phyloP scores from a whole-genome alignment of 805 yeast species.

The Nakazawaea ernobii region DNA sequence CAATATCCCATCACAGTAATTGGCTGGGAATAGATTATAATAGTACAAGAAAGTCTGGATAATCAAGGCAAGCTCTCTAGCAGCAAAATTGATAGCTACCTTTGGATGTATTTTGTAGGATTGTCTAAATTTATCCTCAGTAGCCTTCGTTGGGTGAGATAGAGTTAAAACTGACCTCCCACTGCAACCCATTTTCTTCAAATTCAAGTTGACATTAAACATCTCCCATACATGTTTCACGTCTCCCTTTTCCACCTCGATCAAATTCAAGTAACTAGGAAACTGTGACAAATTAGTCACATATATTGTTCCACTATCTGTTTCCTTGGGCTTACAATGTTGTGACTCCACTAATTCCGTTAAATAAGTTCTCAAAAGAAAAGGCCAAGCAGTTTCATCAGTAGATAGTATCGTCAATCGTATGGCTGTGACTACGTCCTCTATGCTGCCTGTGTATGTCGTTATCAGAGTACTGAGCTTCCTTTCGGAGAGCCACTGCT shows the following conservation, averaged over 20 bases:
- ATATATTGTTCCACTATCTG: conserved; percentile 56
- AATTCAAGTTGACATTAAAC: conserved; percentile 70
- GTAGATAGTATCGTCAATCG: conserved; percentile 50
- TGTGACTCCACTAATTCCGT: conserved; percentile 54
- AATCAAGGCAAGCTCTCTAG: conserved; percentile 64
- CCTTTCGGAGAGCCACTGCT: conserved; percentile 87
- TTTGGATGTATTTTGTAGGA: conserved; percentile 53
- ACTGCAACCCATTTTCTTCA: conserved; percentile 74
- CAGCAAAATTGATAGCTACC: conserved; percentile 60
- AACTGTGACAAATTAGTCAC: conserved; percentile 80
- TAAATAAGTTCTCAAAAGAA: conserved; percentile 51
- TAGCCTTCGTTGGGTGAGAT: conserved; percentile 68
- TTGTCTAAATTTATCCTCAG: conserved; percentile 75
- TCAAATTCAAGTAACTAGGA: conserved; percentile 66
- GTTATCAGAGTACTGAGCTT: conserved; percentile 63
- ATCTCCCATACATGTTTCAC: conserved; percentile 41
- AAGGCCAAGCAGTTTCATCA: conserved; percentile 42
- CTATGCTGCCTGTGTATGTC: conserved; percentile 78
- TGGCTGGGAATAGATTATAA: conserved; percentile 64
- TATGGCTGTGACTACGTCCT: conserved; percentile 54
- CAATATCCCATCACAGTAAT: conserved; percentile 75
- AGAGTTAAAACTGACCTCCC: conserved; percentile 77
- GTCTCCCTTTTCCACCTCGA: conserved; percentile 64
- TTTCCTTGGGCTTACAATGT: conserved; percentile 64
- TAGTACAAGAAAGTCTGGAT: conserved; percentile 75